Evolutionary conservation across 352 stramenopile species (phyloP).

Genomic region (Stramenopiles sp.): DNA sequence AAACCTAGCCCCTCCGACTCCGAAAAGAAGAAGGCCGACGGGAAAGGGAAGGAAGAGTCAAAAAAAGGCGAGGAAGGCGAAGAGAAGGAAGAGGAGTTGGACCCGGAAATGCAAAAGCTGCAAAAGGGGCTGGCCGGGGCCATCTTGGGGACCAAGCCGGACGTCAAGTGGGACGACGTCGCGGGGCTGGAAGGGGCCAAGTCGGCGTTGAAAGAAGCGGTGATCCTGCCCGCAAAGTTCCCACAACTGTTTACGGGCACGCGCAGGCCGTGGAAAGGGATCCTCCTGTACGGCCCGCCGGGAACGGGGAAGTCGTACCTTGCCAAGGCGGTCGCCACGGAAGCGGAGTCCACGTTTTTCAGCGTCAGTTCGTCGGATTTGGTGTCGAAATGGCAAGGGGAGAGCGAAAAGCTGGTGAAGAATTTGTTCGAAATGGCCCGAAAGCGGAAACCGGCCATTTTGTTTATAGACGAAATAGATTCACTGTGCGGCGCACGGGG

Average conservation of each 20-base stretch:
- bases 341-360: constrained; percentile 95
- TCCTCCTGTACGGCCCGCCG: constrained; percentile 87
- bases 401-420: constrained; percentile 82
- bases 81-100: constrained; percentile 69
- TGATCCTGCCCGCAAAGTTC: constrained; percentile 83
- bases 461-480: constrained; percentile 95
- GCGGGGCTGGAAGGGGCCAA: constrained; percentile 88
- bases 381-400: constrained; percentile 93
- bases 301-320: constrained; percentile 85
- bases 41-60: too few relatives aligned
- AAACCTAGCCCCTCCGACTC: too few relatives aligned
- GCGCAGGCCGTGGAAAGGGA: constrained; percentile 74
- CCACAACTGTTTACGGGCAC: constrained; percentile 89
- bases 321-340: constrained; percentile 91
- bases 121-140: constrained; percentile 67
- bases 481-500: constrained; percentile 70
- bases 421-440: constrained; percentile 95
- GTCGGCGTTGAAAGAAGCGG: constrained; percentile 92
- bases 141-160: constrained; percentile 53
- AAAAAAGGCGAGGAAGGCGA: constrained; percentile 45
- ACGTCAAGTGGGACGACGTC: constrained; percentile 91
- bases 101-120: constrained; percentile 81
- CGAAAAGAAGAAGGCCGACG: too few relatives aligned
- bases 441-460: constrained; percentile 69
- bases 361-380: constrained; percentile 89